Evolutionary conservation across 2,329 filamentous ascomycete species (phyloP).

Genomic region (Helotiales sp.): DNA sequence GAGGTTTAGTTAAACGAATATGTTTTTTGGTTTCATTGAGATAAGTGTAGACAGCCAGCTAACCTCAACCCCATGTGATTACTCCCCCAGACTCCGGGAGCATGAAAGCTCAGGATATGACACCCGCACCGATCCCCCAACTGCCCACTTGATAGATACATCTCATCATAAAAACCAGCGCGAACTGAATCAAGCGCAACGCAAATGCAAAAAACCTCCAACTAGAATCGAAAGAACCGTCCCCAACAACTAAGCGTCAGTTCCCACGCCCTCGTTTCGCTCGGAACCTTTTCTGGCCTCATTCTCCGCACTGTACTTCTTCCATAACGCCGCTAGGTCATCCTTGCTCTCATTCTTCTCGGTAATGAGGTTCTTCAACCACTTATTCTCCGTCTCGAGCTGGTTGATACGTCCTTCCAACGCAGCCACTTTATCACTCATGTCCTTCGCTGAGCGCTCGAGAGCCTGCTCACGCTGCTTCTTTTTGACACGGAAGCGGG

Average conservation of each 20-base stretch:
- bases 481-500: slow-evolving; percentile 92
- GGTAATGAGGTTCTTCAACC: slow-evolving; percentile 76
- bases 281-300: slow-evolving; percentile 32
- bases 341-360: slow-evolving; percentile 68
- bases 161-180: slow-evolving; percentile 4
- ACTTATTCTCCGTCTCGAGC: slow-evolving; percentile 81
- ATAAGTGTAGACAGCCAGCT: too few species aligned
- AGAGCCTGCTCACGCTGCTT: slow-evolving; percentile 90
- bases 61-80: too few species aligned
- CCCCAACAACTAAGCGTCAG: slow-evolving; percentile 21
- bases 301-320: slow-evolving; percentile 39
- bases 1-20: too few species aligned
- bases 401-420: slow-evolving; percentile 74
- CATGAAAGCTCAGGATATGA: not conserved
- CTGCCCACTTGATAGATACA: not conserved
- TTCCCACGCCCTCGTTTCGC: slow-evolving; percentile 36
- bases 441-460: slow-evolving; percentile 79
- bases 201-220: not conserved
- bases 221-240: not conserved
- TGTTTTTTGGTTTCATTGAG: too few species aligned
- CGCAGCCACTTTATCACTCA: slow-evolving; percentile 73
- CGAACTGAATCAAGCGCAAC: slow-evolving; percentile 18
- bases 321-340: slow-evolving; percentile 41
- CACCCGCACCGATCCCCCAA: too few species aligned
- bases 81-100: not conserved